Percentiles rank a stretch among this genome's conserved stretches.
Conservation (phyloP, 1,284 basidiomycete genomes). For the Sphagnurus paluster region DNA sequence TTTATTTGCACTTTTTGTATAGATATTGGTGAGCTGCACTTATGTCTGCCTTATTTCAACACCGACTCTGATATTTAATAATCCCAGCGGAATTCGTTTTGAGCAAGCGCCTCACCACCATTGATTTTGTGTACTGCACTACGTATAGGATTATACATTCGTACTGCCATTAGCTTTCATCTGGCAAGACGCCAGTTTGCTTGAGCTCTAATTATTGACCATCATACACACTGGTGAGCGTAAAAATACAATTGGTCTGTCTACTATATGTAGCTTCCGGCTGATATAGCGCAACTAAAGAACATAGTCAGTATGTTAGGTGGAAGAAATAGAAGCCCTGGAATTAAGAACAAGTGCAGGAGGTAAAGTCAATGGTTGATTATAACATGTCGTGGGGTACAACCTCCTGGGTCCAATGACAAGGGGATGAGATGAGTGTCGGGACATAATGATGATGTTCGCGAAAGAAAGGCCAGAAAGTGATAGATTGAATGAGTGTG, state of each 20-base stretch:
- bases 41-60: conserved; percentile 1
- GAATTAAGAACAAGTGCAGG: conserved; percentile 26
- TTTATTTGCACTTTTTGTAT: conserved; percentile 19
- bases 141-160: neutral
- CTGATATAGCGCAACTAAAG: conserved; percentile 39
- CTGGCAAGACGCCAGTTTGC: neutral
- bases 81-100: conserved; percentile 77
- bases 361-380: conserved; percentile 33
- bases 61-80: neutral
- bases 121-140: conserved; percentile 30
- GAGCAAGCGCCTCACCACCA: conserved; percentile 51
- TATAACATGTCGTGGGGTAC: conserved; percentile 35
- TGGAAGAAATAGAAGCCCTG: conserved; percentile 20
- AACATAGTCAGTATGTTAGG: conserved; percentile 39
- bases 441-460: conserved; percentile 20
- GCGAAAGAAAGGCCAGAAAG: conserved; percentile 19
- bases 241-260: conserved; percentile 59
- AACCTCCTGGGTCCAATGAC: conserved; percentile 35
- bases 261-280: conserved; percentile 48
- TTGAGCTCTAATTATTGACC: conserved; percentile 31
- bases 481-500: conserved; percentile 21
- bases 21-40: conserved; percentile 80
- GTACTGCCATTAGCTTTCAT: neutral
- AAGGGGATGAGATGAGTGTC: conserved; percentile 23
- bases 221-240: conserved; percentile 34